Conservation (phyloP, 768 basidiomycete genomes). For the Cyclocybe aegerita region DNA sequence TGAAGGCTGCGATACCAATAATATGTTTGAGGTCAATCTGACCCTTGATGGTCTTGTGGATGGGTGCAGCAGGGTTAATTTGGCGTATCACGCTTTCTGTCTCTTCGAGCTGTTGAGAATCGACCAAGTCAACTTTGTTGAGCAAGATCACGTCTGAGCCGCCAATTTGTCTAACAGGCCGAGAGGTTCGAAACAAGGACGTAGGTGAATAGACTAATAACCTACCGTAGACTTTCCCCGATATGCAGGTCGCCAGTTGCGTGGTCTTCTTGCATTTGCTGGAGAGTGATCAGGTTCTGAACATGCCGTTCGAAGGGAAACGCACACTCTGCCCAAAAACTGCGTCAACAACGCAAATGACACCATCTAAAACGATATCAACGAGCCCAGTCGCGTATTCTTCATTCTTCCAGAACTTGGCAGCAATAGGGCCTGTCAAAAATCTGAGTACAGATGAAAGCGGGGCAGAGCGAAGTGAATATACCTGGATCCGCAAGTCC, state of each 20-base stretch:
- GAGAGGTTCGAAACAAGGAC: no score
- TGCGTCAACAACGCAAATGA: constrained; percentile 91
- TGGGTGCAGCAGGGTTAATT: constrained; percentile 78
- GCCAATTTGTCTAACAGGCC: constrained; percentile 75
- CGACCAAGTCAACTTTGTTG: constrained; percentile 86
- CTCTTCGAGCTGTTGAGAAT: constrained; percentile 37
- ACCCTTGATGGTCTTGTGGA: constrained; percentile 70
- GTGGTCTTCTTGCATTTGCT: constrained; percentile 89
- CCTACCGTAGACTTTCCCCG: constrained; percentile 80
- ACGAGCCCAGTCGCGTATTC: constrained; percentile 71
- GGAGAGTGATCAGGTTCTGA: constrained; percentile 5
- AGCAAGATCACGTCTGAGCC: constrained; percentile 88
- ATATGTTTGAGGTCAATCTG: constrained; percentile 74
- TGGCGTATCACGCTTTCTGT: constrained; percentile 64
- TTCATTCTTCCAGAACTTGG: constrained; percentile 87
- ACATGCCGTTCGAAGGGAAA: background rate
- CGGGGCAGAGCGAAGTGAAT: constrained; percentile 2
- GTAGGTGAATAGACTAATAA: background rate
- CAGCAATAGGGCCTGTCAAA: constrained; percentile 72
- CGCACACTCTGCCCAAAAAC: constrained; percentile 63
- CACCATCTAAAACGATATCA: constrained; percentile 81
- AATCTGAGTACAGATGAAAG: background rate
- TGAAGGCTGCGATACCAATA: constrained; percentile 81
- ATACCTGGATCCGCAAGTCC: constrained; percentile 93
- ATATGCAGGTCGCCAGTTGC: constrained; percentile 45